phyloP scores from a whole-genome alignment of 2,329 filamentous ascomycete species.

The Coniochaeta hoffmannii region DNA sequence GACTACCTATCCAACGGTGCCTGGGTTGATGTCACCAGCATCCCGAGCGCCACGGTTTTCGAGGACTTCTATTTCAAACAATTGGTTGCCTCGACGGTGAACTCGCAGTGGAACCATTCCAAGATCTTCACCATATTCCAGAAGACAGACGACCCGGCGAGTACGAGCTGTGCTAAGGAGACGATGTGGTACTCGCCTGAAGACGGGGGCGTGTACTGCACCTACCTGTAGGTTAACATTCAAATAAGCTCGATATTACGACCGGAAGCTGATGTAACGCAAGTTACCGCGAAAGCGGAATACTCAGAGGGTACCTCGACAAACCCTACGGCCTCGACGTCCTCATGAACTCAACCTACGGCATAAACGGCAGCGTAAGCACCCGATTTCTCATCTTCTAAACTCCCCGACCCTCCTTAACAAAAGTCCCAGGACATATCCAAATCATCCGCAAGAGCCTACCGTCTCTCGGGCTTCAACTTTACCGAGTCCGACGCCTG shows the following conservation, averaged over 20 bases:
- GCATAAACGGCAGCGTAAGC: neutral
- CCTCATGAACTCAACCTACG: neutral
- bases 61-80: conserved; percentile 2
- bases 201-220: conserved; percentile 1
- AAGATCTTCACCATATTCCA: conserved; percentile 3
- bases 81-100: conserved; percentile 1
- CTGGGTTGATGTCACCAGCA: neutral
- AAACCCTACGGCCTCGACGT: neutral
- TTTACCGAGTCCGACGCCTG: neutral
- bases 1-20: neutral
- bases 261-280: neutral
- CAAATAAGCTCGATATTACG: too few species aligned
- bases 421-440: neutral
- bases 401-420: neutral
- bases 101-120: conserved; percentile 1
- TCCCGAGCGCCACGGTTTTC: conserved; percentile 1
- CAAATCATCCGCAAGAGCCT: neutral
- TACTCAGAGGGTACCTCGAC: neutral
- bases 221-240: neutral
- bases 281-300: neutral
- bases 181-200: neutral
- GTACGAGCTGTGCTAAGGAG: neutral
- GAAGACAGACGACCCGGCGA: neutral
- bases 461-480: neutral
- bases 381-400: neutral